Evolutionary conservation across 805 yeast genomes (phyloP), one percentile per base, ranked within the genome.

Genomic region (Suhomyces prunicola): DNA sequence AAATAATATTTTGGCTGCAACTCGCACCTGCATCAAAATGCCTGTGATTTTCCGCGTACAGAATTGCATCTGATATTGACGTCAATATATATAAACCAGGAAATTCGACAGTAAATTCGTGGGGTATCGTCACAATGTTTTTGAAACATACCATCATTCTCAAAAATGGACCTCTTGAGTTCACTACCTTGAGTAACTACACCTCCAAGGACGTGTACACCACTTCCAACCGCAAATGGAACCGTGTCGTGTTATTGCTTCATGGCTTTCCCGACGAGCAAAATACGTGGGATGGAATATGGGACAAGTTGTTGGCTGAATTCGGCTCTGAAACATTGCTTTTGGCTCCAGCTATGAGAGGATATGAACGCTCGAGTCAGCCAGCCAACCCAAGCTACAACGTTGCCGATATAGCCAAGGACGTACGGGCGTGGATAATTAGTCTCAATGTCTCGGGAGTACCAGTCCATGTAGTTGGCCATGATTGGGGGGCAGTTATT

Each of bases 401-500:
- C 23, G 55, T 70, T 36, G 44, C 54, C 19, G 67, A 71, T 52
- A 50, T 72, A 9, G 77, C 78, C 5, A 55, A 55, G 5, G 79
- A 74, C 53, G 65, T 74, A 24, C 49, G 53, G 46, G 63, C 65
- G 36, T 74, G 76, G 72, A 70, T 72, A 39, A 48, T 47, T 23
- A 50, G 54, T 46, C 50, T 70, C 65, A 26, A 52, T 46, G 49
- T 50, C 19, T 45, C 47, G 10, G 44, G 50, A 10, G 54, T 61
- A 15, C 71, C 74, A 2, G 70, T 73, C 9, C 76, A 73, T 55
- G 52, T 74, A 36, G 65, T 74, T 13, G 78, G 78, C 23, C 79
- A 74, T 57, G 79, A 74, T 57, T 74, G 79, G 79, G 79, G 79
- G 19, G 77, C 79, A 8, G 57, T 72, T 17, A 65, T 68, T 27